Base-by-base conservation (phyloP, 495 filamentous ascomycete species). In the Podospora appendiculata region DNA sequence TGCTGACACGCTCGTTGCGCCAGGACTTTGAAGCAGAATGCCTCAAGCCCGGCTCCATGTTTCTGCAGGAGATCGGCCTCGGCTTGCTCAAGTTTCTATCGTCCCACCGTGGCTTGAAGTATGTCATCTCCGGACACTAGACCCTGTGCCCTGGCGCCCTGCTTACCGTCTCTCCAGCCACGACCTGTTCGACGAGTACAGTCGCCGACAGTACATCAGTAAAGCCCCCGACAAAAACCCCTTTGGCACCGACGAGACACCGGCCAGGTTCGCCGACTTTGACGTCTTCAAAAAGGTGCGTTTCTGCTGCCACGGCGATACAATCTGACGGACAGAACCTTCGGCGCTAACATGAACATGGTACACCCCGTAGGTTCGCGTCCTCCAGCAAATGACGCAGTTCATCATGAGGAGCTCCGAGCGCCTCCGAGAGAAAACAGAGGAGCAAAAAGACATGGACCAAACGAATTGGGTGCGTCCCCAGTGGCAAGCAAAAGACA, bases 181-280 rank as follows among this genome's bases (percentile, higher is more conserved):
- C 19, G 91, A 91, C 8, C 81, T 92, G 44, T 97, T 97, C 58
- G 90, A 97, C 64, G 90, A 97, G 64, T 95, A 96, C 55, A 88
- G 92, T 44, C 83, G 89, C 56, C 83, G 89, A 48, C 92, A 96
- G 69, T 98, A 89, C 69, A 70, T 87, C 57, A 83, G 83, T 32
- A 95, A 90, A 72, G 87, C 88, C 4, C 85, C 89, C 32, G 57
- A 79, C 11, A 75, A 80, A 25, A 96, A 97, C 59, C 92, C 92
- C 2, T 97, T 95, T 60, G 91, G 92, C 9, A 76, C 80, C 16
- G 87, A 85, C 5, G 89, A 94, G 61, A 67, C 70, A 8, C 83
- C 90, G 0, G 73, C 74, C 2, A 85, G 78, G 48, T 95, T 96
- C 62, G 68, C 76, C 41, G 81, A 91, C 19, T 88, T 98, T 49